Percentiles rank a stretch among this genome's conserved stretches.
Conservation (phyloP, 2,329 filamentous ascomycete species). For the Calonectria multiphialidica region DNA sequence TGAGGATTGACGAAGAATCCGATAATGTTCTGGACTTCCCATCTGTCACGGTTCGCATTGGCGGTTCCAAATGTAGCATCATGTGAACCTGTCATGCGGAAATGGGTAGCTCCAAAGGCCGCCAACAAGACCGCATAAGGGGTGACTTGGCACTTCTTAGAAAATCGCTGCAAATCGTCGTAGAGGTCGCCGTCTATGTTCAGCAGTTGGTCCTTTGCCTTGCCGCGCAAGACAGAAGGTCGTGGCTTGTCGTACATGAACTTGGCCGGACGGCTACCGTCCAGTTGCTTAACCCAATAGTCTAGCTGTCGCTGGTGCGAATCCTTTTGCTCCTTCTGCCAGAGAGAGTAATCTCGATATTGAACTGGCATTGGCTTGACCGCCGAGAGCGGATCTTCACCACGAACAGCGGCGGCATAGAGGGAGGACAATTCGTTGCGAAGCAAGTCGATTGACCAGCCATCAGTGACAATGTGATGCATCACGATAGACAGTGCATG, state of each 20-base stretch:
- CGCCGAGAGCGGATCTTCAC: conserved; percentile 27
- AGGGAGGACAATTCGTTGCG: conserved; percentile 25
- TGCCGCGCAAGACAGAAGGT: neutral
- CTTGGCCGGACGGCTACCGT: neutral
- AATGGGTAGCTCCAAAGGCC: conserved; percentile 40
- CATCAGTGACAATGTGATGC: conserved; percentile 42
- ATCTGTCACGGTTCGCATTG: conserved; percentile 32
- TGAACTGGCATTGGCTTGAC: conserved; percentile 37
- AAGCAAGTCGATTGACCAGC: conserved; percentile 37
- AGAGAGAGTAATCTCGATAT: conserved; percentile 40
- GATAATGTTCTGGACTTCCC: conserved; percentile 34
- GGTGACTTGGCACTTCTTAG: neutral
- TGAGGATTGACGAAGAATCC: conserved; percentile 43
- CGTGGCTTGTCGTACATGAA: neutral
- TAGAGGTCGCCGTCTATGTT: neutral
- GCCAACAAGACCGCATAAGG: conserved; percentile 25
- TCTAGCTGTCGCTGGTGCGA: neutral
- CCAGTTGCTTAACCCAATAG: neutral
- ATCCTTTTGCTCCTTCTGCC: neutral
- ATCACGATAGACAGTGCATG: conserved; percentile 29
- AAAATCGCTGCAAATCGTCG: neutral
- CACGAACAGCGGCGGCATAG: conserved; percentile 30
- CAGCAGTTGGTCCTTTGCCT: neutral
- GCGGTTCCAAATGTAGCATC: conserved; percentile 38
- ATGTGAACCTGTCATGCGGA: conserved; percentile 35